Base-by-base conservation (phyloP, 75 land plant species). In the Selaginella moellendorffii region DNA sequence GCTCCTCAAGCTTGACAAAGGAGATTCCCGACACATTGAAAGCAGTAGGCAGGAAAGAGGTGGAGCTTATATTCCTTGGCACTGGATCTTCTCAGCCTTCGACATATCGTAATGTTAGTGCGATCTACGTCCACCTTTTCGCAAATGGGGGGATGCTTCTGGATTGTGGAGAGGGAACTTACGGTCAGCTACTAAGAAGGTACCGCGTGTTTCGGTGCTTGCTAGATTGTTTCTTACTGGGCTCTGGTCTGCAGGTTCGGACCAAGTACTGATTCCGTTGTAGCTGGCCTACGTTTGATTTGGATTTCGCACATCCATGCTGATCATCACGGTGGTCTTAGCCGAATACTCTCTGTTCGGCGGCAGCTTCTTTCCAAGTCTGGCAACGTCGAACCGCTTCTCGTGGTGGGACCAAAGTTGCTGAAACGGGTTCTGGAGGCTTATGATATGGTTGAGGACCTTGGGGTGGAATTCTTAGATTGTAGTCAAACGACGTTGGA, bases 271-370 rank as follows among this genome's bases (percentile, higher is more conserved):
- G 84, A 95, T 71, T 72, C 81, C 30, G 83, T 80, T 53, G 75
- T 95, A 24, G 75, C 63, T 58, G 63, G 75, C 23, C 68, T 95
- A 53, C 83, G 67, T 64, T 81, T 69, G 51, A 80, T 95, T 24
- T 95, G 99, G 99, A 86, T 95, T 64, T 95, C 99, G 9, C 99
- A 95, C 56, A 95, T 95, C 62, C 99, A 95, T 77, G 99, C 99
- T 53, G 98, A 93, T 72, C 98, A 93, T 69, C 98, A 93, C 61
- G 62, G 96, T 1, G 99, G 99, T 23, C 79, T 95, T 53, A 83
- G 86, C n/a, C 78, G 99, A 58, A 69, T 95, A 65, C 85, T 95
- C 58, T 79, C 90, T 23, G 70, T 77, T 0, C 76, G 99, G 19
- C 76, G 69, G 52, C 51, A 75, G 63, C 54, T 95, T 26, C 58